Percentiles rank a stretch among this genome's conserved stretches.
Conservation (phyloP, 352 stramenopile species). For the Bremia lactucae region DNA sequence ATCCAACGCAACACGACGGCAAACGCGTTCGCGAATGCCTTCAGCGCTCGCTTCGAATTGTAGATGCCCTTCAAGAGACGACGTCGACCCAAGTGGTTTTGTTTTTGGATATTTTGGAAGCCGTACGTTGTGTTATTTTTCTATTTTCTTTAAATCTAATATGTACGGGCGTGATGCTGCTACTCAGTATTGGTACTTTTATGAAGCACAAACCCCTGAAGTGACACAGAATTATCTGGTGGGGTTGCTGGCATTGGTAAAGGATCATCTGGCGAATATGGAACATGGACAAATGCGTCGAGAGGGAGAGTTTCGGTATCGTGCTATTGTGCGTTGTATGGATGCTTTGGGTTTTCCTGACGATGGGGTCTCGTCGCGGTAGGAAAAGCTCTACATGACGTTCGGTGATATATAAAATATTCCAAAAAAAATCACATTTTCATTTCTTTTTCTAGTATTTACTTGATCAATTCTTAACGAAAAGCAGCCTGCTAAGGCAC, state of each 20-base stretch:
- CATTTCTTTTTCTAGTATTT: constrained; percentile 17
- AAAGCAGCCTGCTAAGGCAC: not conserved
- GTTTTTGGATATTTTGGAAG: constrained; percentile 95
- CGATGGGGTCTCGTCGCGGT: constrained; percentile 13
- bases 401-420: constrained; percentile 1
- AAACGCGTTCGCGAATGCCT: constrained; percentile 95
- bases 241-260: constrained; percentile 78
- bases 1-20: constrained; percentile 80
- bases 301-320: constrained; percentile 79
- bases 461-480: constrained; percentile 6
- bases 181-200: constrained; percentile 89
- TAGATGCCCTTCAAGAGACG: constrained; percentile 71
- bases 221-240: constrained; percentile 64
- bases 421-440: not conserved
- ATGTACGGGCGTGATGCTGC: not conserved
- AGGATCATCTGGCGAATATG: constrained; percentile 91
- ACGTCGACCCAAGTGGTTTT: constrained; percentile 85
- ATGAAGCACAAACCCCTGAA: constrained; percentile 68
- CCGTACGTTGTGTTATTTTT: constrained; percentile 27
- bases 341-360: constrained; percentile 31
- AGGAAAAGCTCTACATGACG: constrained; percentile 7
- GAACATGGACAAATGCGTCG: constrained; percentile 44
- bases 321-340: constrained; percentile 75
- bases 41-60: constrained; percentile 92
- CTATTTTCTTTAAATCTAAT: not conserved